phyloP scores from a whole-genome alignment of 2,329 filamentous ascomycete genomes.

The Neopestalotiopsis rosae region DNA sequence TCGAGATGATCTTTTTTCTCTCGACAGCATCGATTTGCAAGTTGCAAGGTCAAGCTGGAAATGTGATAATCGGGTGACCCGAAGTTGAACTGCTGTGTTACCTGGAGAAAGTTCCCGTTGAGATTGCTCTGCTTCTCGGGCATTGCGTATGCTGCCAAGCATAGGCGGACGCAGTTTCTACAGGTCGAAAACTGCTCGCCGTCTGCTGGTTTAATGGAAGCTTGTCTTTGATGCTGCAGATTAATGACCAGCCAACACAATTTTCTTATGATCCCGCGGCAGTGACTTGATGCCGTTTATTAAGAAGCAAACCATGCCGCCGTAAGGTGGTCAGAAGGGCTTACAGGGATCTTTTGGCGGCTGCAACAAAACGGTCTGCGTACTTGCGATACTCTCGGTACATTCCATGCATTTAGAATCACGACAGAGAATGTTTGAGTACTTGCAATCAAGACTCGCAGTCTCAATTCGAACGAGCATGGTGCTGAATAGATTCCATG shows the following conservation, averaged over 20 bases:
- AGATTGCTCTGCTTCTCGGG: background rate
- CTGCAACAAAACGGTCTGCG: background rate
- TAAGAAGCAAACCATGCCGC: background rate
- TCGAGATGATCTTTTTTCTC: background rate
- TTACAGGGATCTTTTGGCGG: background rate
- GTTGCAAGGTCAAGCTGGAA: background rate
- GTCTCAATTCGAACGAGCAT: background rate
- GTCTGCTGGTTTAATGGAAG: background rate
- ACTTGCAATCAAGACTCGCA: background rate
- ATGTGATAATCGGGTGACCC: background rate
- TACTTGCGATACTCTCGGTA: background rate
- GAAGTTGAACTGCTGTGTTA: background rate
- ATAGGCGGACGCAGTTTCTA: background rate
- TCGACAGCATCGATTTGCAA: background rate
- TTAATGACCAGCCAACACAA: background rate
- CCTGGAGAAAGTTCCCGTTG: background rate
- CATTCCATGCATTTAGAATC: background rate
- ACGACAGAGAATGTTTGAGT: background rate
- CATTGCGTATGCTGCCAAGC: constrained; percentile 1
- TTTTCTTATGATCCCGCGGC: background rate
- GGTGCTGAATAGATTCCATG: background rate
- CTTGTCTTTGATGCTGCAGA: background rate
- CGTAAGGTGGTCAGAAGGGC: background rate
- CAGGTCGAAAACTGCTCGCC: background rate
- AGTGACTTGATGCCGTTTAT: background rate